Evolutionary conservation across 2,329 filamentous ascomycete genomes (phyloP), one percentile per base, ranked within the genome.

Genomic region (Dactylellina haptotyla): DNA sequence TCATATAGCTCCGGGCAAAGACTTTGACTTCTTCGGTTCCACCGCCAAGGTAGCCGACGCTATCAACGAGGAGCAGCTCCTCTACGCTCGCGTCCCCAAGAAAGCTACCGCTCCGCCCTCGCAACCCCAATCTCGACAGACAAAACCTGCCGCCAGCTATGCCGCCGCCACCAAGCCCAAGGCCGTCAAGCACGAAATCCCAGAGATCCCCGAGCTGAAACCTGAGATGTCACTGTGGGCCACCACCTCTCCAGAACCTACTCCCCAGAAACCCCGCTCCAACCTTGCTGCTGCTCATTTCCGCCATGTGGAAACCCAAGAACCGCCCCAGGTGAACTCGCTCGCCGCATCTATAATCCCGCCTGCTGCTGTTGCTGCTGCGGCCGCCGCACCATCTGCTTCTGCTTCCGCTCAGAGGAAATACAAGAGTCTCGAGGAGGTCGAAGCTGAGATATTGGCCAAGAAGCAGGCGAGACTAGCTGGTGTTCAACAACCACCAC

Each of bases 11-110:
- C 58, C 67, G 6, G 93, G 93, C 79, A 96, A 91, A 80, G 94
- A 99, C 81, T 98, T 98, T 79, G 95, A 99, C 81, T 99, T 98
- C 82, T 96, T 96, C 76, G 93, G 93, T 41, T 89, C 91, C 79
- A 99, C 95, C 4, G 93, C 93, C 67, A 88, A 93, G 81, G 91
- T 97, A 41, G 86, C 93, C 18, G 86, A 89, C 82, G 93, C 90
- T 34, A 90, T 99, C 77, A 90, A 92, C 76, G 93, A 98, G 81
- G 95, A 98, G 82, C 91, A 97, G 79, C 84, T 93, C 78, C 89
- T 93, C 66, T 97, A 89, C 81, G 87, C 87, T 77, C 89, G 93
- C 59, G 59, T 54, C 3, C 67, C 67, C 25, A 89, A 94, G 76
- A 86, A 90, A 76, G 89, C 46, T 72, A 80, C 28, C 76, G 79